A percentile compares a stretch with the other conserved stretches of the same genome.
phyloP scores from a whole-genome alignment of 352 stramenopile genomes.

The Globisporangium cylindrosporum region DNA sequence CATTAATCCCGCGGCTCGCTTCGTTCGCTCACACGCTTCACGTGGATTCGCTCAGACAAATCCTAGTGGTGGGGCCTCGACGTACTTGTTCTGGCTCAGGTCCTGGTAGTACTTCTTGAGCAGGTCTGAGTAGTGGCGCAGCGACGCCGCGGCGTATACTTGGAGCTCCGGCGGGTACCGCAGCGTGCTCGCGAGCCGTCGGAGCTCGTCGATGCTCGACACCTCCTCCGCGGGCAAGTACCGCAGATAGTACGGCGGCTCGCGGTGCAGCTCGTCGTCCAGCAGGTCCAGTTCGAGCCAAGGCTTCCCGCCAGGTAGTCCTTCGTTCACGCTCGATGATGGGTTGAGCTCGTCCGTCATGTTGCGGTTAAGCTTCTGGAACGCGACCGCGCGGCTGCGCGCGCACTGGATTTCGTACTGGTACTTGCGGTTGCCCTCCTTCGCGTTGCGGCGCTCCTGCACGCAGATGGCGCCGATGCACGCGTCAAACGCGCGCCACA shows the following conservation, averaged over 20 bases:
- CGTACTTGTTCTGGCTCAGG: conserved; percentile 36
- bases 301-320: conserved; percentile 48
- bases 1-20: background rate
- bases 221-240: conserved; percentile 68
- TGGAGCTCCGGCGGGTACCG: conserved; percentile 54
- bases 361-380: conserved; percentile 50
- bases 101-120: conserved; percentile 70
- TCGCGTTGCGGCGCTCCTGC: conserved; percentile 50
- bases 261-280: conserved; percentile 49
- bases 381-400: conserved; percentile 46
- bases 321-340: conserved; percentile 48
- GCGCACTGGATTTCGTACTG: conserved; percentile 51
- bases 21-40: background rate
- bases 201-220: conserved; percentile 54
- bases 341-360: conserved; percentile 32
- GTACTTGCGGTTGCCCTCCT: conserved; percentile 58
- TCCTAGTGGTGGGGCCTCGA: conserved; percentile 50
- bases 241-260: conserved; percentile 72
- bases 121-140: conserved; percentile 61
- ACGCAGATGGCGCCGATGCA: conserved; percentile 62
- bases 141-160: conserved; percentile 54
- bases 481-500: conserved; percentile 77
- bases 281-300: conserved; percentile 58
- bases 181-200: conserved; percentile 47
- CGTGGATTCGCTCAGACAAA: conserved; percentile 27